Evolutionary conservation across 1,284 basidiomycete species (phyloP).

Genomic region (Papiliotrema laurentii): DNA sequence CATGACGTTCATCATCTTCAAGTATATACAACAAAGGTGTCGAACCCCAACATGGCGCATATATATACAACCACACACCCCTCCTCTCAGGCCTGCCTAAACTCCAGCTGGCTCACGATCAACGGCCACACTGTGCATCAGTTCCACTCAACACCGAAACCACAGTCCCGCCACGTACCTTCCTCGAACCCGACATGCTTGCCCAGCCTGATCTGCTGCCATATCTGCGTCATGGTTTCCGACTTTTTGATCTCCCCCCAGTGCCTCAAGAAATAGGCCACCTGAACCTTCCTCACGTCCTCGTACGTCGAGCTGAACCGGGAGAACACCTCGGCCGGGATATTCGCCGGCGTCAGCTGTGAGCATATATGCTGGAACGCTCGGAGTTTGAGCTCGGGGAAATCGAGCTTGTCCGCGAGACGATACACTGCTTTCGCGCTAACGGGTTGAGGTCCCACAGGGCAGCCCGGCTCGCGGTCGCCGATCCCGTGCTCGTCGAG

Average conservation of each 20-base stretch:
- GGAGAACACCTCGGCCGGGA: conserved; percentile 80
- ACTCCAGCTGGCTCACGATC: conserved; percentile 26
- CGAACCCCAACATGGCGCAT: no score
- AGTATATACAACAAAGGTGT: no score
- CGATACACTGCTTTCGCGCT: conserved; percentile 84
- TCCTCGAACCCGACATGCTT: conserved; percentile 69
- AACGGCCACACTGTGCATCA: conserved; percentile 28
- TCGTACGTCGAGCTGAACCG: conserved; percentile 76
- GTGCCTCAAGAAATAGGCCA: conserved; percentile 70
- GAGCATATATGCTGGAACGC: conserved; percentile 64
- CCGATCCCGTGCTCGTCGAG: conserved; percentile 25
- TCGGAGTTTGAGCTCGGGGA: conserved; percentile 41
- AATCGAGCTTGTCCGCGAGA: conserved; percentile 65
- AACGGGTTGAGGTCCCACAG: conserved; percentile 63
- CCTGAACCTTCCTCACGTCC: conserved; percentile 75
- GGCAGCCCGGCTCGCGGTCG: neutral
- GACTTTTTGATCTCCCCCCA: conserved; percentile 77
- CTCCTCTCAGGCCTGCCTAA: conserved; percentile 2
- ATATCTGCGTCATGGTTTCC: conserved; percentile 74
- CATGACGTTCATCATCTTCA: neutral
- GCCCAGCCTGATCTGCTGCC: conserved; percentile 73
- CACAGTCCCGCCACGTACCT: conserved; percentile 34
- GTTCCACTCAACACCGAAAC: neutral
- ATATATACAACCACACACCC: neutral
- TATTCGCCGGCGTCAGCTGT: conserved; percentile 70